phyloP scores from a whole-genome alignment of 352 stramenopile species.

The Pelagophyceae sp. region DNA sequence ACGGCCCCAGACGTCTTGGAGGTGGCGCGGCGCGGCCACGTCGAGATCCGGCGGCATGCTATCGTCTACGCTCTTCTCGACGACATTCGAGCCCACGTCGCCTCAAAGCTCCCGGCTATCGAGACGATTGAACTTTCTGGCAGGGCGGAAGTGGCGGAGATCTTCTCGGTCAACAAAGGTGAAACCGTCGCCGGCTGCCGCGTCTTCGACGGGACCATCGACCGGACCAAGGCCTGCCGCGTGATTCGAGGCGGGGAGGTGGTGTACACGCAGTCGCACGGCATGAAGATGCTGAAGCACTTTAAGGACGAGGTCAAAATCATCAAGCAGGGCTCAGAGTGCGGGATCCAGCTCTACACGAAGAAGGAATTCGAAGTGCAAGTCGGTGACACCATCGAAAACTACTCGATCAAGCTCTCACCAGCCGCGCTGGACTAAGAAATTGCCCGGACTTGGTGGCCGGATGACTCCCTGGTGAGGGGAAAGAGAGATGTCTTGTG shows the following conservation, averaged over 20 bases:
- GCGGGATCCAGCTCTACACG: conserved; percentile 60
- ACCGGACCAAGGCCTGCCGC: not conserved
- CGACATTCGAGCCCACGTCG: not conserved
- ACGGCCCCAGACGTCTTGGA: not conserved
- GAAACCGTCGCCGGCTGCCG: not conserved
- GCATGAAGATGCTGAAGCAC: conserved; percentile 50
- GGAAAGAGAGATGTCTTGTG: too few relatives aligned
- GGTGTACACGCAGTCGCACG: not conserved
- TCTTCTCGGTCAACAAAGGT: not conserved
- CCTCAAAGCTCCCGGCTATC: not conserved
- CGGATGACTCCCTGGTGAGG: too few relatives aligned
- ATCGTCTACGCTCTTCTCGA: conserved; percentile 12
- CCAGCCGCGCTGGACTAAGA: too few relatives aligned
- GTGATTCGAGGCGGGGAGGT: not conserved
- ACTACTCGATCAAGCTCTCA: conserved; percentile 44
- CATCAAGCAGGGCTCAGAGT: conserved; percentile 75
- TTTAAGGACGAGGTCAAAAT: conserved; percentile 76
- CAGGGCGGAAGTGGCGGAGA: not conserved
- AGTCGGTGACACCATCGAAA: conserved; percentile 63
- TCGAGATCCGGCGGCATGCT: not conserved
- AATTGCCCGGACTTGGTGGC: too few relatives aligned
- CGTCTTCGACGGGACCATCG: not conserved
- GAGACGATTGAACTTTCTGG: not conserved
- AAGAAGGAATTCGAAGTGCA: conserved; percentile 51
- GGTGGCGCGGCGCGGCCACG: not conserved